phyloP scores from a whole-genome alignment of 2,329 filamentous ascomycete species.

The Orbilia ellipsospora region DNA sequence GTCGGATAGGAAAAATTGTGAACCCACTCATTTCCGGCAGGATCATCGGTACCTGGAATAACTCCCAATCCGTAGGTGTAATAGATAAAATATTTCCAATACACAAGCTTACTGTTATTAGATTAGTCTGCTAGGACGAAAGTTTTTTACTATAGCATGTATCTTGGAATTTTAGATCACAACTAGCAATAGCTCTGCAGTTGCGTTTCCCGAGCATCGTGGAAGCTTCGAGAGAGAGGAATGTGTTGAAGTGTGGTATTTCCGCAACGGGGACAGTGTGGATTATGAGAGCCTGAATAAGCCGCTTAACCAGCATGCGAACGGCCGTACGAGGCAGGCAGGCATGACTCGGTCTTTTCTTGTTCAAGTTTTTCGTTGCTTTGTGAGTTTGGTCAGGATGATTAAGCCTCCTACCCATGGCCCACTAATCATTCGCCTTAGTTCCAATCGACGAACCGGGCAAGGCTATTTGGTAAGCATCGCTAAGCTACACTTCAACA shows the following conservation, averaged over 20 bases:
- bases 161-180: too few species aligned
- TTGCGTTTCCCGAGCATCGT: not conserved
- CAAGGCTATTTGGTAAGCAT: conserved; percentile 30
- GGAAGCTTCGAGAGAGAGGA: not conserved
- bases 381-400: conserved; percentile 40
- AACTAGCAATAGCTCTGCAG: too few species aligned
- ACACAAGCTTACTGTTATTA: too few species aligned
- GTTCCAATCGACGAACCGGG: conserved; percentile 30
- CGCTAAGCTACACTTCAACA: conserved; percentile 43
- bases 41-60: too few species aligned
- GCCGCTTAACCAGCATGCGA: conserved; percentile 2
- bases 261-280: conserved; percentile 1
- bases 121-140: too few species aligned
- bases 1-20: too few species aligned
- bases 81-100: too few species aligned
- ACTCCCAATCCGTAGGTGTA: too few species aligned
- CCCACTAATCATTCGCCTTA: too few species aligned
- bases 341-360: conserved; percentile 9
- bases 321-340: not conserved
- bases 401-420: conserved; percentile 29
- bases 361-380: too few species aligned
- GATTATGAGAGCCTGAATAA: conserved; percentile 53
- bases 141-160: too few species aligned
- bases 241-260: conserved; percentile 4
- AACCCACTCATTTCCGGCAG: too few species aligned